A percentile compares a stretch with the other conserved stretches of the same genome.
phyloP scores from a whole-genome alignment of 2,329 filamentous ascomycete genomes.

The Achaetomium macrosporum region DNA sequence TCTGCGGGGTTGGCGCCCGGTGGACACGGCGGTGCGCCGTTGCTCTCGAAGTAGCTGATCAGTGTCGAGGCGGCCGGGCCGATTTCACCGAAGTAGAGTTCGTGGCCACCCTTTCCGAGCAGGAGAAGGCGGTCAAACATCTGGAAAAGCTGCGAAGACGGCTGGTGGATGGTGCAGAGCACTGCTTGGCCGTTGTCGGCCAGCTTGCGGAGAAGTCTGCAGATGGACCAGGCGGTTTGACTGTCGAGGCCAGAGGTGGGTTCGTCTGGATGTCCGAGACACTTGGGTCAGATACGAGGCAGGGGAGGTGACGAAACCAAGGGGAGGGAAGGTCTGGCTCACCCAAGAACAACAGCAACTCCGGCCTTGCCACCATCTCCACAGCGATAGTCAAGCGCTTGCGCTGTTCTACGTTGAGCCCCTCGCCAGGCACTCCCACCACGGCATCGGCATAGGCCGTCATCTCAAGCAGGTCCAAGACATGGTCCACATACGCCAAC shows the following conservation, averaged over 20 bases:
- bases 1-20: conserved; percentile 66
- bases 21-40: conserved; percentile 53
- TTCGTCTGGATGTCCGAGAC: conserved; percentile 45
- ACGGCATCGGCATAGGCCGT: background rate
- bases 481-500: background rate
- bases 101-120: conserved; percentile 57
- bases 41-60: conserved; percentile 53
- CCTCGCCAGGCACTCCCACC: background rate
- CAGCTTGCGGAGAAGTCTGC: conserved; percentile 61
- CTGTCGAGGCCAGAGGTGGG: conserved; percentile 68
- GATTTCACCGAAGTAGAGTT: conserved; percentile 64
- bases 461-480: background rate
- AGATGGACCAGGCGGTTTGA: conserved; percentile 68
- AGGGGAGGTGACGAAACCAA: background rate
- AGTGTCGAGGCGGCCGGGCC: conserved; percentile 52
- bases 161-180: conserved; percentile 47
- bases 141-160: conserved; percentile 40
- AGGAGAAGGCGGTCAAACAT: conserved; percentile 54
- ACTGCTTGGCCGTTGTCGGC: conserved; percentile 45
- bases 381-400: background rate
- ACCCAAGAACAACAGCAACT: background rate
- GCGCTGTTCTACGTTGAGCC: background rate
- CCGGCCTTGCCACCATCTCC: background rate
- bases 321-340: background rate
- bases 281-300: background rate